Evolutionary conservation across 2,329 filamentous ascomycete species (phyloP), one percentile per base, ranked within the genome.

Genomic region (Hypoxylon rubiginosum): DNA sequence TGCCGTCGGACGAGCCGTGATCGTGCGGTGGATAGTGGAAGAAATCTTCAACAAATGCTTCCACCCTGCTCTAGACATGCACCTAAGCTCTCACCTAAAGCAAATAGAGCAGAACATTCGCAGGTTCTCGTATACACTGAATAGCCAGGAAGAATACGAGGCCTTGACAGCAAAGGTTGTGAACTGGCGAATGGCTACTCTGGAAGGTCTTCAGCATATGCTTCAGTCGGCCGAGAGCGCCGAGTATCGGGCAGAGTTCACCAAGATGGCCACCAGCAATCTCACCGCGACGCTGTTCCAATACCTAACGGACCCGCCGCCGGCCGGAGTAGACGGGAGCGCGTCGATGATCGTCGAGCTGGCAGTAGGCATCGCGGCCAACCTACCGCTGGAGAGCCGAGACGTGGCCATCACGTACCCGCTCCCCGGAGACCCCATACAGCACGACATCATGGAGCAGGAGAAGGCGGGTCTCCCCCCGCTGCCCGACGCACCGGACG

Each of bases 271-370:
- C 13, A 91, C 93, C 9, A 83, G 83, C 51, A 89, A 89, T 70
- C 83, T 95, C 60, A 90, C 90, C 1, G 88, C 86, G 4, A 89
- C 86, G 30, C 81, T 99, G 34, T 89, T 90, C 66, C 88, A 91
- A 74, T 90, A 92, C 74, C 84, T 98, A 52, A 86, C 88, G 61
- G 91, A 92, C 10, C 93, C 94, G 1, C 87, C 92, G 0, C 92
- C 93, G 0, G 81, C 90, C 1, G 94, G 94, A 8, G 86, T 98
- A n/a, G 91, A 95, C 70, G 94, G 93, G 55, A 94, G 93, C 68
- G 92, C 94, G 1, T 90, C 91, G 58, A 97, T 96, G 90, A 98
- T 99, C 77, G 87, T 97, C 58, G 94, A 97, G 79, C 86, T 98
- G 54, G 93, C 94, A 0, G 87, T 98, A 30, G 91, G 90, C 66